Evolutionary conservation across 2,329 filamentous ascomycete genomes (phyloP).

Genomic region (Tolypocladium inflatum): DNA sequence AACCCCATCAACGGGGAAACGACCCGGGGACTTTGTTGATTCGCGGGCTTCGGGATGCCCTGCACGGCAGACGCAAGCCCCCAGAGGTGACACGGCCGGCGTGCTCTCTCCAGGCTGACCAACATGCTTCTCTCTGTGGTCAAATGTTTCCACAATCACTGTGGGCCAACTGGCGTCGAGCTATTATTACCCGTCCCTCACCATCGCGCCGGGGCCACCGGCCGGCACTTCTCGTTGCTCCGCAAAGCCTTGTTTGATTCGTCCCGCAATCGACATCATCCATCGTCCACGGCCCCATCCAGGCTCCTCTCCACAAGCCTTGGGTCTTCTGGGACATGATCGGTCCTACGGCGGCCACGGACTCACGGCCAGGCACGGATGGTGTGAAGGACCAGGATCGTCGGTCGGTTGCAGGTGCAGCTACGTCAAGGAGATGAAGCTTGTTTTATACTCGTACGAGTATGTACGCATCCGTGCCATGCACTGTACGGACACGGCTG

Average conservation of each 20-base stretch:
- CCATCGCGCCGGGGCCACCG: neutral
- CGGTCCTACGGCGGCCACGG: neutral
- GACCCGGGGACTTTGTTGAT: neutral
- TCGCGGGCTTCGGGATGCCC: neutral
- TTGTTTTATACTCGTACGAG: neutral
- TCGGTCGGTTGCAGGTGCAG: neutral
- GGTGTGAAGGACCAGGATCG: neutral
- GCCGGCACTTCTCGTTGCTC: neutral
- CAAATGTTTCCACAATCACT: no score
- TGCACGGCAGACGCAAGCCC: neutral
- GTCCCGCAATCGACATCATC: neutral
- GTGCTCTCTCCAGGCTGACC: neutral
- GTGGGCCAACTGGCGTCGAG: neutral
- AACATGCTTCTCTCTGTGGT: neutral
- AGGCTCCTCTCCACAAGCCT: neutral
- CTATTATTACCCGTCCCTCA: neutral
- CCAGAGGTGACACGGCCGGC: neutral
- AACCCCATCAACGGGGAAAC: neutral
- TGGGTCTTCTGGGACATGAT: neutral
- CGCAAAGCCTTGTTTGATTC: neutral
- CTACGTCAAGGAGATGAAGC: neutral
- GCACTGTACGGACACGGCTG: neutral
- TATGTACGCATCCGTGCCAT: no score
- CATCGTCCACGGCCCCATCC: neutral
- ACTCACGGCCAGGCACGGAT: neutral